Base-by-base conservation (phyloP, 2,329 filamentous ascomycete species). In the Ophiostoma ips region DNA sequence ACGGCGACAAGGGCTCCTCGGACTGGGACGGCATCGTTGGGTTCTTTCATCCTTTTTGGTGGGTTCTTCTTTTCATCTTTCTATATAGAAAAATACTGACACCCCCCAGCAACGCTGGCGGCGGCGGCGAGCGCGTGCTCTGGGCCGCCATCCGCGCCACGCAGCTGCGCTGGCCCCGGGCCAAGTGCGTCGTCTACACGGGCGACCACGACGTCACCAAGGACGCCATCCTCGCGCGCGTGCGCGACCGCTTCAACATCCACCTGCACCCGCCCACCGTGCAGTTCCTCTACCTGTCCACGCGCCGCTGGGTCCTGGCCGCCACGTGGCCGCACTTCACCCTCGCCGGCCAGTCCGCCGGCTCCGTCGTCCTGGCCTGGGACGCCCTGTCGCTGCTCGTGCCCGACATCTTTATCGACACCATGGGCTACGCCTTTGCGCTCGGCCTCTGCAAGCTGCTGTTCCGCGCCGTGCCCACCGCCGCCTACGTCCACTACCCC, bases 31-130 rank as follows among this genome's bases (percentile, higher is more conserved):
- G 89, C 31, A 80, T 95, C 49, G 79, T 96, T 55, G 92, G 87
- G 44, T 96, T 98, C 73, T 95, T 98, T 63, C 92, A 98, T 65
- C 92, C 92, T 1, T 98, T 95, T 65, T 96, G 92, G 86, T 90
- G 71, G 55, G 75, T 47, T 9, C 34, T 10, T 16, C 45, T 21
- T n/a, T 28, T 19, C 13, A 12, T 12, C 3, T 3, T 33, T 33
- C 56, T 58, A 35, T 58, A 52, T 41, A 8, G 5, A 35, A n/a
- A 31, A 11, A 16, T 19, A 19, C n/a, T 33, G 18, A 33, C 15
- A 45, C 12, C 3, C 9, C 3, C 3, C 54, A 92, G 86, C 67
- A 96, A 98, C 69, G 92, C 92, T 47, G 92, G 92, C 50, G 92
- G 92, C 28, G 92, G 92, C 53, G 92, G 92, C 55, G 92, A 98